Evolutionary conservation across 331 rosid species (phyloP).

Genomic region (Telfairia occidentalis): DNA sequence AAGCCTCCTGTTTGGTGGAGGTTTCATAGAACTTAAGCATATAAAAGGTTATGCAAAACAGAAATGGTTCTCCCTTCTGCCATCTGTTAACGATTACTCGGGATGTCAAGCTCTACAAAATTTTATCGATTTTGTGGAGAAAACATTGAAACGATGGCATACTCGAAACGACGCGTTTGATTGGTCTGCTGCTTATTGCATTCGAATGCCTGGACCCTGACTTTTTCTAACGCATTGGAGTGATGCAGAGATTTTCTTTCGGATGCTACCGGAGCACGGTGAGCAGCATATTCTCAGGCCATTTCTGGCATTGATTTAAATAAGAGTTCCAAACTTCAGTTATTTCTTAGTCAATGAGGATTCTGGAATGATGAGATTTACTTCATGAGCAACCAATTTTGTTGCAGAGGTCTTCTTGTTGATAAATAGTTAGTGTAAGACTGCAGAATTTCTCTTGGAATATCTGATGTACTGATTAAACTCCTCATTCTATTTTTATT

Average conservation of each 20-base stretch:
- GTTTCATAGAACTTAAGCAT: background rate
- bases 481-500: no score
- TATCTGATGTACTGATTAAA: background rate
- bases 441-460: background rate
- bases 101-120: background rate
- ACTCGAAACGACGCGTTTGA: background rate
- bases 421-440: background rate
- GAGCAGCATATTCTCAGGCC: background rate
- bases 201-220: background rate
- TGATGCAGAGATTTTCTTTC: background rate
- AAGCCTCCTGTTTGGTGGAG: slow-evolving; percentile 39
- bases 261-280: background rate
- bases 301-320: background rate
- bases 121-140: background rate
- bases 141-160: background rate
- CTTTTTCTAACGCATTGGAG: background rate
- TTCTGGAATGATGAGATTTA: background rate
- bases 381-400: background rate
- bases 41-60: background rate
- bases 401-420: background rate
- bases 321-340: background rate
- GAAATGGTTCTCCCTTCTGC: background rate
- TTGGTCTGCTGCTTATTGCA: background rate
- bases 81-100: background rate
- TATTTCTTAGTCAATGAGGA: background rate